These are phyloP conservation scores for Aspergillus leporis DNA, from an alignment of 495 filamentous ascomycete genomes.

Conservation along the genomic window DNA sequence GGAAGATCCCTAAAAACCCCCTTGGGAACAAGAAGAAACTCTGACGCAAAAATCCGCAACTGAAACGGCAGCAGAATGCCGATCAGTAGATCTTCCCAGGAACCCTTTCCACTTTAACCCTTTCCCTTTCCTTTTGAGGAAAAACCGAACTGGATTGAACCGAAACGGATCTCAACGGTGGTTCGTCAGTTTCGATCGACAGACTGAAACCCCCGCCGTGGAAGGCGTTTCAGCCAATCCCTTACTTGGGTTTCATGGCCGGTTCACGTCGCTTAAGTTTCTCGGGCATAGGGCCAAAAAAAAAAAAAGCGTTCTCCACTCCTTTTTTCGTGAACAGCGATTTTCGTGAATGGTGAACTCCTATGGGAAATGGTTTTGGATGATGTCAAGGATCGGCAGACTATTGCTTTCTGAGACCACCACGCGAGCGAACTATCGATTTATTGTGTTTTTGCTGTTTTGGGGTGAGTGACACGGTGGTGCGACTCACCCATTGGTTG, in stretches of 20 bases:
- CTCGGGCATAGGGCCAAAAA: not conserved
- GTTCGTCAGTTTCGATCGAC: constrained; percentile 13
- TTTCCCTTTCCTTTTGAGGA: not conserved
- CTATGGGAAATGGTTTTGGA: no score
- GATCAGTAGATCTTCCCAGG: constrained; percentile 7
- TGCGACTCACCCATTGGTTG: not conserved
- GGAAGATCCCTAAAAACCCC: constrained; percentile 17
- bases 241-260: constrained; percentile 14
- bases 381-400: constrained; percentile 27
- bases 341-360: no score
- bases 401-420: constrained; percentile 25
- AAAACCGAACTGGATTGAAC: no score
- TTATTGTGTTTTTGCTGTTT: constrained; percentile 1
- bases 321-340: no score
- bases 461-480: not conserved
- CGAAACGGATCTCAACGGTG: constrained; percentile 9
- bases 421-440: constrained; percentile 18
- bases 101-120: no score
- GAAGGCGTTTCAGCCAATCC: constrained; percentile 17
- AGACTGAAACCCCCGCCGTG: constrained; percentile 13
- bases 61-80: constrained; percentile 22
- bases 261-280: constrained; percentile 16
- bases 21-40: constrained; percentile 18
- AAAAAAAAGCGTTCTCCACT: no score
- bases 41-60: constrained; percentile 14